Evolutionary conservation across 139 green algal genomes (phyloP), one percentile per base, ranked within the genome.

Genomic region (Gonium pectorale): DNA sequence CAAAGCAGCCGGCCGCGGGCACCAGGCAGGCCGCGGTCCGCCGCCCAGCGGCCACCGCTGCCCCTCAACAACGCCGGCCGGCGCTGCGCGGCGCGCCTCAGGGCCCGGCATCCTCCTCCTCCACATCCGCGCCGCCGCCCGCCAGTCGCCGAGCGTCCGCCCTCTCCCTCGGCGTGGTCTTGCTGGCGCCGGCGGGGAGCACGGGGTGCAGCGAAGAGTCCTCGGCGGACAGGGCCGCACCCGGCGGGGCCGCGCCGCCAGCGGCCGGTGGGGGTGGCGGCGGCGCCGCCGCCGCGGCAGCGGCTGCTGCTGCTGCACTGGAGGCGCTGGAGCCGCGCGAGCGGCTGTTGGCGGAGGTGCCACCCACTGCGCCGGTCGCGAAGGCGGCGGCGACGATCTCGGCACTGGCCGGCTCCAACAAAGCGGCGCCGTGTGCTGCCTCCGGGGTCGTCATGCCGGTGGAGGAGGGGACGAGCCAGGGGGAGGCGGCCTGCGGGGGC

Each of bases 151-250:
- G 43, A 4, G 43, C 59, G 7, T 82, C 75, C 59, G 71, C 59
- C 59, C 75, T 13, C 56, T 82, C 75, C 43, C 60, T 21, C 19
- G 59, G 51, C 19, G 75, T 82, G 27, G 75, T 82, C 59, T 71
- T 82, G 60, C 75, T 72, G 75, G 59, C 64, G 5, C 75, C 75
- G 27, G 75, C 59, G 40, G 60, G 75, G 27, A 82, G 22, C 59
- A 82, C 75, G n/a, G 75, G 75, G 29, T 72, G 75, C 40, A 63
- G 59, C 21, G 54, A 41, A 0, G 27, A 27, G 8, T 52, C 54
- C 15, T 33, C 21, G 3, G 51, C 71, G 51, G 49, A 33, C 38
- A 54, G 0, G 13, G 64, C 64, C 64, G 35, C 33, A 46, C n/a
- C n/a, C n/a, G n/a, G n/a, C n/a, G n/a, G n/a, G n/a, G n/a, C n/a